Evolutionary conservation across 202 grass and related monocot species (phyloP).

Genomic region (Schoenoplectus triqueter): DNA sequence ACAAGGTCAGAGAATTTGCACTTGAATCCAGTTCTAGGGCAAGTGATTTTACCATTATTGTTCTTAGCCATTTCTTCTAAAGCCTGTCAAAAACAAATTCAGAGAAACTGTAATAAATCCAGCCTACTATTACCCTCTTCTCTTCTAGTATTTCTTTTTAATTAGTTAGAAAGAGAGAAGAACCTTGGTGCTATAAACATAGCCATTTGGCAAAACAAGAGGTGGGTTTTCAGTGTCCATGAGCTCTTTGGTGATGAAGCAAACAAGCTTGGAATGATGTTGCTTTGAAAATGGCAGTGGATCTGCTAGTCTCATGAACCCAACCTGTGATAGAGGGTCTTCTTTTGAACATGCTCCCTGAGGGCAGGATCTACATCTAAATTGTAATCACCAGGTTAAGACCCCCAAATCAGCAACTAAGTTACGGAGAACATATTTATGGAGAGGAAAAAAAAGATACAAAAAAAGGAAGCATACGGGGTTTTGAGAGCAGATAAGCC

Average conservation of each 20-base stretch:
- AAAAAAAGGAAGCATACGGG: conserved; percentile 56
- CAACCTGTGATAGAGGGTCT: conserved; percentile 75
- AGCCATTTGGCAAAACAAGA: conserved; percentile 83
- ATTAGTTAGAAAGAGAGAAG: background rate
- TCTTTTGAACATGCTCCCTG: conserved; percentile 82
- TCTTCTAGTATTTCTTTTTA: background rate
- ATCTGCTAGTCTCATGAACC: conserved; percentile 85
- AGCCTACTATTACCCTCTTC: background rate
- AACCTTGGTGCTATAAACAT: conserved; percentile 95
- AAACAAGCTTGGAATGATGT: conserved; percentile 93
- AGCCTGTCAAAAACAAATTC: conserved; percentile 49
- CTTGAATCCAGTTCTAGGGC: conserved; percentile 67
- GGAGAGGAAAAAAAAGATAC: conserved; percentile 15
- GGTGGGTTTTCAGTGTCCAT: conserved; percentile 99
- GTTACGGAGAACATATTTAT: conserved; percentile 43
- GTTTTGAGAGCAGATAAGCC: conserved; percentile 95
- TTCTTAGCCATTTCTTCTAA: conserved; percentile 93
- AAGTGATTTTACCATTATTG: conserved; percentile 76
- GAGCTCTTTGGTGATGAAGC: conserved; percentile 93
- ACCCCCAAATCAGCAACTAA: conserved; percentile 31
- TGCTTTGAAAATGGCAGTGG: conserved; percentile 84
- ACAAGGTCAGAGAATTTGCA: conserved; percentile 75
- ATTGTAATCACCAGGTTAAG: conserved; percentile 29
- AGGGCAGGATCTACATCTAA: conserved; percentile 58
- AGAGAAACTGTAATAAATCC: background rate